These are phyloP conservation scores for Funneliformis geosporum DNA, from an alignment of 192 early-diverging fungal species.

Conservation along the genomic window DNA sequence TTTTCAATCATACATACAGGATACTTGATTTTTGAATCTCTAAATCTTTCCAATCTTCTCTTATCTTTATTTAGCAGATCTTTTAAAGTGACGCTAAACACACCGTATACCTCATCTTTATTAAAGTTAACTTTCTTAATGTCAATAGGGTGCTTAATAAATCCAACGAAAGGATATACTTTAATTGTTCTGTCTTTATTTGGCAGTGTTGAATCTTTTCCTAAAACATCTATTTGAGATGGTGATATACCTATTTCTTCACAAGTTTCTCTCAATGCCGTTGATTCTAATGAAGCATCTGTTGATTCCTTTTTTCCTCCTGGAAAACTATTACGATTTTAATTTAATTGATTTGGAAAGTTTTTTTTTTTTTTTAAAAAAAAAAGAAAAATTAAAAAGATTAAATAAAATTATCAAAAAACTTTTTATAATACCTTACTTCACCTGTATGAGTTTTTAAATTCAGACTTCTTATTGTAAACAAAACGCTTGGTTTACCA, in stretches of 20 bases:
- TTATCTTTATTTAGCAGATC: slow-evolving; percentile 59
- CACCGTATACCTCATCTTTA: slow-evolving; percentile 65
- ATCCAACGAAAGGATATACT: slow-evolving; percentile 67
- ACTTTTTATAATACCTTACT: slow-evolving; percentile 53
- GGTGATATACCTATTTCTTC: slow-evolving; percentile 72
- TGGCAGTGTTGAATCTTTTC: slow-evolving; percentile 60
- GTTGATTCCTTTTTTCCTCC: slow-evolving; percentile 69
- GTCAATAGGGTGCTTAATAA: slow-evolving; percentile 49
- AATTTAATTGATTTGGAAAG: neutral
- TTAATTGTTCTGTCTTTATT: slow-evolving; percentile 57
- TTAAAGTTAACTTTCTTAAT: slow-evolving; percentile 50
- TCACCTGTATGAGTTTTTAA: slow-evolving; percentile 78
- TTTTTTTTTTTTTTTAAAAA: neutral
- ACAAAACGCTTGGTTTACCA: slow-evolving; percentile 66
- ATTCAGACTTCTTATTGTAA: slow-evolving; percentile 69
- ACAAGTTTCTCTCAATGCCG: slow-evolving; percentile 78
- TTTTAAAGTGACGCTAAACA: slow-evolving; percentile 68
- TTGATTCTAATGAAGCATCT: slow-evolving; percentile 58
- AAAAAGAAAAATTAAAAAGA: neutral
- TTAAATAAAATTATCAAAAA: neutral
- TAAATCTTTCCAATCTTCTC: slow-evolving; percentile 50
- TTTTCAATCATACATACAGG: slow-evolving; percentile 43
- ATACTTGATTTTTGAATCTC: slow-evolving; percentile 50
- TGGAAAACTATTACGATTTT: slow-evolving; percentile 58
- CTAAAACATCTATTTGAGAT: slow-evolving; percentile 57